Conservation (phyloP, 805 yeast species). For the Diddensiella caesifluorescens region DNA sequence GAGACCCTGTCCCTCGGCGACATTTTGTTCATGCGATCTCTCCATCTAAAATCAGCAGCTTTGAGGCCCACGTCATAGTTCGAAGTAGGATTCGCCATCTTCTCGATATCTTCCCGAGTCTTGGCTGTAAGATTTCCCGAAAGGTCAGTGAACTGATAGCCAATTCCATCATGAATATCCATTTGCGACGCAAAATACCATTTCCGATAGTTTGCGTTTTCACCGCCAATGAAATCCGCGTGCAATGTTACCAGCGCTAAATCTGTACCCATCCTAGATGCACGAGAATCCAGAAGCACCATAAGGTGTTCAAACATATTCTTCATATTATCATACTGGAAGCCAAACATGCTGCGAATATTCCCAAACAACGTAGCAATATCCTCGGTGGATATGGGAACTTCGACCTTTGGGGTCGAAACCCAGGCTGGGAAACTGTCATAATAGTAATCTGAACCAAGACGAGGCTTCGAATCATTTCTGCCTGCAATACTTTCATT, state of each 20-base stretch:
- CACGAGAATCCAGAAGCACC: conserved; percentile 78
- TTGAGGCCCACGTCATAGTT: conserved; percentile 1
- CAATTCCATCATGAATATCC: conserved; percentile 49
- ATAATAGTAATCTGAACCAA: conserved; percentile 23
- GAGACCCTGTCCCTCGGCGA: conserved; percentile 49
- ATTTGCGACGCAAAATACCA: conserved; percentile 80
- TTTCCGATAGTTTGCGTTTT: conserved; percentile 74
- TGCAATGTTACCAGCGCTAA: conserved; percentile 73
- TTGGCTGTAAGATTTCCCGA: conserved; percentile 20
- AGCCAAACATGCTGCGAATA: conserved; percentile 54
- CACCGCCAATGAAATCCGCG: conserved; percentile 90
- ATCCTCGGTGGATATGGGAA: conserved; percentile 35
- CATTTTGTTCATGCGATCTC: conserved; percentile 30
- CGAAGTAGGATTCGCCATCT: not conserved
- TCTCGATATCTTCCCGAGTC: conserved; percentile 1
- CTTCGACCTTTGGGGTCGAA: conserved; percentile 62
- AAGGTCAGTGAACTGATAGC: conserved; percentile 17
- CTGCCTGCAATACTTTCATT: too few relatives aligned
- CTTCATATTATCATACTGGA: conserved; percentile 58
- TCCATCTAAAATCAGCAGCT: conserved; percentile 8
- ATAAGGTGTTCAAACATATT: conserved; percentile 75
- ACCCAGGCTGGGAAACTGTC: conserved; percentile 90
- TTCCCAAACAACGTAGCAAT: conserved; percentile 54
- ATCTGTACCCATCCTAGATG: conserved; percentile 68
- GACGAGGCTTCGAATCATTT: conserved; percentile 15